Evolutionary conservation across 2,329 filamentous ascomycete genomes (phyloP).

Genomic region (Fusarium anthophilum): DNA sequence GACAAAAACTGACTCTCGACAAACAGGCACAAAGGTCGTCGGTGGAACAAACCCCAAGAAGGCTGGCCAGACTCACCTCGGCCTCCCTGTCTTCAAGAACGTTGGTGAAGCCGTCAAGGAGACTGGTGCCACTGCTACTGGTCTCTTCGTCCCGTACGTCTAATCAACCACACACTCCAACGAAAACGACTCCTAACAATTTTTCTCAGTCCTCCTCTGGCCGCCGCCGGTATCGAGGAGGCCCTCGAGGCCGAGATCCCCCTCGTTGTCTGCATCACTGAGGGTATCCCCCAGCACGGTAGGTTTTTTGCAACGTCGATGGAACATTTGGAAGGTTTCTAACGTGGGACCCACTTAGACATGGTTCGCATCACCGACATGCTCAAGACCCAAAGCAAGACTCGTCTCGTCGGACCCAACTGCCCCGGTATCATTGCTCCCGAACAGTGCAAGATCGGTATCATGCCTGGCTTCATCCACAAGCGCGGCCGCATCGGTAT

Average conservation of each 20-base stretch:
- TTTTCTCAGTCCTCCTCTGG: slow-evolving; percentile 79
- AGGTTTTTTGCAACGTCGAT: slow-evolving; percentile 48
- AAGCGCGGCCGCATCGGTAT: slow-evolving; percentile 99
- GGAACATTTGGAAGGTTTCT: slow-evolving; percentile 15
- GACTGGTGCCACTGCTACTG: slow-evolving; percentile 89
- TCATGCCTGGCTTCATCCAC: slow-evolving; percentile 99
- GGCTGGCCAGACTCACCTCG: slow-evolving; percentile 89
- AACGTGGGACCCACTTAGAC: slow-evolving; percentile 62
- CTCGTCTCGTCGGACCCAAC: slow-evolving; percentile 95
- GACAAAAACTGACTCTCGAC: slow-evolving; percentile 41
- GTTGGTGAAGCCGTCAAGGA: slow-evolving; percentile 89
- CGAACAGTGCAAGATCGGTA: slow-evolving; percentile 99
- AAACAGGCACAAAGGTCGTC: slow-evolving; percentile 89
- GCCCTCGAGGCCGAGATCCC: slow-evolving; percentile 92
- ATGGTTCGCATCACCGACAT: slow-evolving; percentile 99
- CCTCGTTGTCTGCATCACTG: slow-evolving; percentile 96
- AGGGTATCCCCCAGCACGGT: slow-evolving; percentile 98
- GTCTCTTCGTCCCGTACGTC: slow-evolving; percentile 92
- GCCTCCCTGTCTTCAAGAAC: slow-evolving; percentile 90
- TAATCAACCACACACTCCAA: not conserved
- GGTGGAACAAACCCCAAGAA: slow-evolving; percentile 99
- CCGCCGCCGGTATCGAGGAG: slow-evolving; percentile 96
- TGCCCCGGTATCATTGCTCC: slow-evolving; percentile 96
- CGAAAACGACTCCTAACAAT: slow-evolving; percentile 18
- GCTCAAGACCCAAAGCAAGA: slow-evolving; percentile 97